Base-by-base conservation (phyloP, 192 early-diverging fungal species). In the Chytriomyces sp. region DNA sequence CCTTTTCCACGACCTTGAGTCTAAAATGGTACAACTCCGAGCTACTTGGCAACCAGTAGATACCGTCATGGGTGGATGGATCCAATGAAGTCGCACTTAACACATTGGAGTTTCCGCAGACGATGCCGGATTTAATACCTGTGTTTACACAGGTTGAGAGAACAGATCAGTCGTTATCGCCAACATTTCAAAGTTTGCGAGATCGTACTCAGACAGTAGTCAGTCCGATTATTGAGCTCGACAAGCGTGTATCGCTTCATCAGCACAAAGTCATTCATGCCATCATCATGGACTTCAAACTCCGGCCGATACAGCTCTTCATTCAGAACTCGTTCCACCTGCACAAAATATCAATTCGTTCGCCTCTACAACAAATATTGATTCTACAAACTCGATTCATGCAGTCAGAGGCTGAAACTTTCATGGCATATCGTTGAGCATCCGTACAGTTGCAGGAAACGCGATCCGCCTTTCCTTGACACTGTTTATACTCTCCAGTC, bases 1-100 rank as follows among this genome's bases (percentile, higher is more conserved):
- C 78, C 7, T 67, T 50, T 24, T 79, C 71, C 5, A 60, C 69
- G 7, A 79, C 65, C 61, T 73, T 45, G 6, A 46, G 71, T 20
- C 72, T 61, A 45, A 79, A 79, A 67, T 79, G 78, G 50, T 67
- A 79, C 10, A 79, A 50, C 46, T 79, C 78, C 9, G 78, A 6
- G 24, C 64, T 50, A 43, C 64, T 53, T 11, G 20, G 10, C 59
- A 24, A 23, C 78, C 78, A 79, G 43, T 16, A 8, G n/a, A 79
- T 73, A 23, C 20, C n/a, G 45, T 45, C 44, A 45, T 66, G 53
- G 20, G 28, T 18, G 16, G 50, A 20, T 47, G 78, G 78, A 67
- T 79, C 71, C 28, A 79, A 16, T 43, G 26, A 11, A 16, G 77
- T 71, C n/a, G 59, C 26, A 16, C 61, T 53, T 57, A 77, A 35